Evolutionary conservation across 768 basidiomycete species (phyloP).

Genomic region (Hypholoma fasciculare): DNA sequence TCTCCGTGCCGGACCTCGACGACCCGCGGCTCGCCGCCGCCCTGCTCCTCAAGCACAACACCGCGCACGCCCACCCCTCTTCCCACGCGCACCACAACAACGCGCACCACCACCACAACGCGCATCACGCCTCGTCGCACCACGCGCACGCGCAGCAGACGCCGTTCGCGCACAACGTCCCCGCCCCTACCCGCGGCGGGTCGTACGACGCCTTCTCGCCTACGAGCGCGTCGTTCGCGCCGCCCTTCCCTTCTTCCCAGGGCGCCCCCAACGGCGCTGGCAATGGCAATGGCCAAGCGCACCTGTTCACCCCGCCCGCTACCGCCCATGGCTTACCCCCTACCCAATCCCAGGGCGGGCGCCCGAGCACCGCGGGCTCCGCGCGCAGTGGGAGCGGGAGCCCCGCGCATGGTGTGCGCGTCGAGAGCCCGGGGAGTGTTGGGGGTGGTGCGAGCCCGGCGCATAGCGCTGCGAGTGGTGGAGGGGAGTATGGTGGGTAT

Average conservation of each 20-base stretch:
- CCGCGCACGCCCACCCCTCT: too few relatives aligned
- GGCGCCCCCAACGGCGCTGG: background rate
- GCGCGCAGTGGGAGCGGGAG: conserved; percentile 11
- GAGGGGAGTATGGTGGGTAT: background rate
- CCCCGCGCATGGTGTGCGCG: background rate
- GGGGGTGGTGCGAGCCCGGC: background rate
- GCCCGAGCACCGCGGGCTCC: background rate
- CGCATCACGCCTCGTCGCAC: too few relatives aligned
- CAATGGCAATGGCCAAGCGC: background rate
- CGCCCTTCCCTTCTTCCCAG: conserved; percentile 1
- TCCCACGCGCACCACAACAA: too few relatives aligned
- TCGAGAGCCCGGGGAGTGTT: background rate
- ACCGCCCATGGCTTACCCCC: background rate
- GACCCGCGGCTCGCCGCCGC: conserved; percentile 30
- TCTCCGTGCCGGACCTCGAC: conserved; percentile 27
- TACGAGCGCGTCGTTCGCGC: too few relatives aligned
- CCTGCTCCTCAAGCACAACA: conserved; percentile 35
- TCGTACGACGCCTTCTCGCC: background rate
- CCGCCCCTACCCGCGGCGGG: conserved; percentile 11
- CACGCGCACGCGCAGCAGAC: conserved; percentile 11
- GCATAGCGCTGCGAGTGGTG: background rate
- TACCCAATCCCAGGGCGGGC: background rate
- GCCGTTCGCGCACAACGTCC: conserved; percentile 35
- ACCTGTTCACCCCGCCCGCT: background rate
- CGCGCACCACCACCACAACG: too few relatives aligned